phyloP scores from a whole-genome alignment of 768 basidiomycete genomes.

The Aureoboletus auriporus region DNA sequence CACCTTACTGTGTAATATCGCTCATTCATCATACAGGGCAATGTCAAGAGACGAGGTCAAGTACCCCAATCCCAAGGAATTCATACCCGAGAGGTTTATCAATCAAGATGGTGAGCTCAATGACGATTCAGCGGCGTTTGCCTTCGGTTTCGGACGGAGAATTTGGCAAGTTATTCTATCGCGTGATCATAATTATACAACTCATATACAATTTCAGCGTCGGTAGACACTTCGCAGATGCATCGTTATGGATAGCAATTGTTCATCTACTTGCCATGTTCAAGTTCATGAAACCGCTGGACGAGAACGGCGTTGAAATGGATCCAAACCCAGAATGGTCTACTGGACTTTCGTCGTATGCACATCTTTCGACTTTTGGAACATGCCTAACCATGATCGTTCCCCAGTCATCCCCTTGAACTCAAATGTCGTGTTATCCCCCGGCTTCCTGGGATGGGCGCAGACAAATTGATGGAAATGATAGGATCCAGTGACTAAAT shows the following conservation, averaged over 20 bases:
- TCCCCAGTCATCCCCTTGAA: slow-evolving; percentile 24
- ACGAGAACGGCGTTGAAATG: slow-evolving; percentile 23
- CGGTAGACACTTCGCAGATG: slow-evolving; percentile 29
- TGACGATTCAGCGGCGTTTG: slow-evolving; percentile 17
- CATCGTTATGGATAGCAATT: slow-evolving; percentile 30
- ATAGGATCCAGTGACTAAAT: slow-evolving; percentile 11
- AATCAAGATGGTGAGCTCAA: slow-evolving; percentile 22
- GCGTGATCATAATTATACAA: not conserved
- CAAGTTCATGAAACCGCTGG: slow-evolving; percentile 26
- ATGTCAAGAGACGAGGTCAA: slow-evolving; percentile 26
- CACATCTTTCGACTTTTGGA: not conserved
- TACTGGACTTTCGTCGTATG: slow-evolving; percentile 28
- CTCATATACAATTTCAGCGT: slow-evolving; percentile 15
- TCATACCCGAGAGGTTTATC: slow-evolving; percentile 28
- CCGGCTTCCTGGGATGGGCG: slow-evolving; percentile 15
- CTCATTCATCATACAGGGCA: slow-evolving; percentile 20
- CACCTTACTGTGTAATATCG: not conserved
- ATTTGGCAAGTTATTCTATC: slow-evolving; percentile 16
- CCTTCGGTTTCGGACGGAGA: slow-evolving; percentile 30
- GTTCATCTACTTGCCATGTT: slow-evolving; percentile 28
- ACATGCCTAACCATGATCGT: not conserved
- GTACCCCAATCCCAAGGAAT: slow-evolving; percentile 25
- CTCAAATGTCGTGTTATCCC: slow-evolving; percentile 27
- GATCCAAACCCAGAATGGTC: slow-evolving; percentile 25
- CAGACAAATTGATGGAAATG: slow-evolving; percentile 14